A percentile compares a stretch with the other conserved stretches of the same genome.
These are phyloP conservation scores for Aspergillaceae sp. DNA, from an alignment of 2,329 filamentous ascomycete genomes.

Conservation along the genomic window DNA sequence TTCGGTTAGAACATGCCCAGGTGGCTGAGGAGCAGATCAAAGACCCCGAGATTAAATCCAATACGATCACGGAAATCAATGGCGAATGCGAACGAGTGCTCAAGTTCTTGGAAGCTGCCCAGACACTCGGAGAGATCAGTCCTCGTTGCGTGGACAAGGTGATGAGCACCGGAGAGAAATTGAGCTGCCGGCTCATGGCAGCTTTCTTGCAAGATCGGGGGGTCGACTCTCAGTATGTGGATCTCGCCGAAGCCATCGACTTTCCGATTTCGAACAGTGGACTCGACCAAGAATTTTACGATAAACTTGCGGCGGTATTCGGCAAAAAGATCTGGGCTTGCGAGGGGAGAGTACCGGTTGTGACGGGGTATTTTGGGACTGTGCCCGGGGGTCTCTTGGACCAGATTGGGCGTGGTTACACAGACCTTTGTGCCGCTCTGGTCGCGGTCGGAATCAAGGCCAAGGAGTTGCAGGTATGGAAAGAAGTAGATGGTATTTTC, in stretches of 20 bases:
- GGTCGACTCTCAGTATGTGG: slow-evolving; percentile 80
- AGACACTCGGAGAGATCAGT: slow-evolving; percentile 60
- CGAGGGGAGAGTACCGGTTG: slow-evolving; percentile 60
- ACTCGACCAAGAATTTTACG: slow-evolving; percentile 63
- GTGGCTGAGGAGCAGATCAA: slow-evolving; percentile 59
- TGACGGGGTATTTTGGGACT: slow-evolving; percentile 91
- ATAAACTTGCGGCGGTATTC: slow-evolving; percentile 53
- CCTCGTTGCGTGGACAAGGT: slow-evolving; percentile 75
- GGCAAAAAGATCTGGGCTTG: slow-evolving; percentile 58
- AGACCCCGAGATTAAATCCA: slow-evolving; percentile 48
- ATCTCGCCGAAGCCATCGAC: slow-evolving; percentile 73
- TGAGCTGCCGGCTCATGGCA: slow-evolving; percentile 88
- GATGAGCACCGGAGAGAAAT: slow-evolving; percentile 89
- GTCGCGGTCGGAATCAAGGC: slow-evolving; percentile 83
- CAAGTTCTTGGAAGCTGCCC: slow-evolving; percentile 61
- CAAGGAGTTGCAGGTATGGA: slow-evolving; percentile 92
- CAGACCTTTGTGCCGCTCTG: slow-evolving; percentile 87
- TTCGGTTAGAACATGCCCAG: slow-evolving; percentile 70
- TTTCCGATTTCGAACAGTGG: slow-evolving; percentile 47
- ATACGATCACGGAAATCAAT: slow-evolving; percentile 59
- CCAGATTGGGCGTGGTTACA: slow-evolving; percentile 90
- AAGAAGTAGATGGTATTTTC: slow-evolving; percentile 96
- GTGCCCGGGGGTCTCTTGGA: slow-evolving; percentile 86
- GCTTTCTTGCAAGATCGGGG: slow-evolving; percentile 71
- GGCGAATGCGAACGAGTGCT: slow-evolving; percentile 71